Evolutionary conservation across 2,329 filamentous ascomycete genomes (phyloP).

Genomic region (Alternaria novae-zelandiae): DNA sequence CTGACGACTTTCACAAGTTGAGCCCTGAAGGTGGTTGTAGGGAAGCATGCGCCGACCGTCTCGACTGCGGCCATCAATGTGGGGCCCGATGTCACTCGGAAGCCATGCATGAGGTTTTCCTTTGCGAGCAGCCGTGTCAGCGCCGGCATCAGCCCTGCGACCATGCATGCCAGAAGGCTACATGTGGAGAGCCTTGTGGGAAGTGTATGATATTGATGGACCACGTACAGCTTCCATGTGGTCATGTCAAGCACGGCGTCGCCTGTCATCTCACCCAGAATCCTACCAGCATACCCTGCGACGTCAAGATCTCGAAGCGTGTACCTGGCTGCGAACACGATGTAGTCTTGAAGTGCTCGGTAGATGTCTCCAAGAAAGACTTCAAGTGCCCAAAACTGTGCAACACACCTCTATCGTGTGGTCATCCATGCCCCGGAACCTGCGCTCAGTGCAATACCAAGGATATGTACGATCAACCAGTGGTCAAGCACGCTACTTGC

Average conservation of each 20-base stretch:
- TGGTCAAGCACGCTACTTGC: constrained; percentile 24
- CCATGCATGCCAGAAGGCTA: constrained; percentile 36
- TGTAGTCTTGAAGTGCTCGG: constrained; percentile 58
- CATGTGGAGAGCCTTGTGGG: constrained; percentile 39
- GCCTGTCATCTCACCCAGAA: constrained; percentile 11
- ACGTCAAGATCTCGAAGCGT: constrained; percentile 51
- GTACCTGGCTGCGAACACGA: constrained; percentile 64
- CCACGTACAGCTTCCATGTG: constrained; percentile 36
- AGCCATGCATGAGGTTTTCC: constrained; percentile 34
- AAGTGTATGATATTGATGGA: constrained; percentile 24
- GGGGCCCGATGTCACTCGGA: constrained; percentile 39
- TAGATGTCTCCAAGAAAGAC: constrained; percentile 49
- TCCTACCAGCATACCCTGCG: constrained; percentile 56
- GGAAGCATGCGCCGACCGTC: constrained; percentile 26
- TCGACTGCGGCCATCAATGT: constrained; percentile 41
- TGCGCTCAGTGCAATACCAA: constrained; percentile 60
- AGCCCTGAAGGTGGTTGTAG: constrained; percentile 44
- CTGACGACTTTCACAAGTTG: constrained; percentile 35
- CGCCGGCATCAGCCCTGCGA: constrained; percentile 29
- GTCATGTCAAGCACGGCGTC: constrained; percentile 29
- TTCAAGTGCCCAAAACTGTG: constrained; percentile 62
- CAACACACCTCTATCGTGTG: constrained; percentile 57
- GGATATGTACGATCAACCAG: constrained; percentile 23
- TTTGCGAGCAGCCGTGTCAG: constrained; percentile 35
- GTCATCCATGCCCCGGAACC: constrained; percentile 60